These are phyloP conservation scores for Pyracantha coccinea DNA, from an alignment of 331 rosid species.

Conservation along the genomic window DNA sequence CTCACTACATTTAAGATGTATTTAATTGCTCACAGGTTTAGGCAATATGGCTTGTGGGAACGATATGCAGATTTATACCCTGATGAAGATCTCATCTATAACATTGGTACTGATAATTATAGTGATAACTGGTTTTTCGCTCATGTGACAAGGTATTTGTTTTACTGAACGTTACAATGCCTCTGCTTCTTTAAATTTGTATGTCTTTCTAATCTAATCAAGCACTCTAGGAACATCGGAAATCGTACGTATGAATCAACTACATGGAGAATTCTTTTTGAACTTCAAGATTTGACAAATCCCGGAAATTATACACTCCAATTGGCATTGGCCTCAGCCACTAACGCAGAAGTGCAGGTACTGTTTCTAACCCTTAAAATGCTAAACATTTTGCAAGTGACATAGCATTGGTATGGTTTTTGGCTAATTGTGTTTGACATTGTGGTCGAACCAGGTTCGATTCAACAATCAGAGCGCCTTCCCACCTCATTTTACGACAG, in stretches of 20 bases:
- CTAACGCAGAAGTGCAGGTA: slow-evolving; percentile 35
- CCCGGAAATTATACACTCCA: slow-evolving; percentile 56
- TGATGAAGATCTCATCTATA: slow-evolving; percentile 37
- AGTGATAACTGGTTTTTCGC: slow-evolving; percentile 55
- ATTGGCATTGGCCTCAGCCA: slow-evolving; percentile 57
- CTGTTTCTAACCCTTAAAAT: neutral
- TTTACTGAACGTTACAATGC: neutral
- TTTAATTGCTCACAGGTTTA: slow-evolving; percentile 27
- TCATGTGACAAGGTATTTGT: slow-evolving; percentile 47
- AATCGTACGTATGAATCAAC: slow-evolving; percentile 23
- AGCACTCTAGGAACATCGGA: slow-evolving; percentile 19
- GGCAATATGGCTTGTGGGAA: slow-evolving; percentile 72
- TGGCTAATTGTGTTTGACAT: neutral
- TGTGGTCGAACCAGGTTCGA: slow-evolving; percentile 33
- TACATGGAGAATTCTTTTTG: slow-evolving; percentile 60
- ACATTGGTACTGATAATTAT: slow-evolving; percentile 21
- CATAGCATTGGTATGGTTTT: neutral
- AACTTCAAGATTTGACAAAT: slow-evolving; percentile 6
- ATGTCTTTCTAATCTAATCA: neutral
- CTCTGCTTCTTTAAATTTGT: neutral
- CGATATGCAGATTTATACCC: slow-evolving; percentile 54
- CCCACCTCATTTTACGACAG: slow-evolving; percentile 24
- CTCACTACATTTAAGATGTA: neutral
- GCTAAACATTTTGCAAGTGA: neutral
- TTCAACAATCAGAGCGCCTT: slow-evolving; percentile 20